Base-by-base conservation (phyloP, 2,329 filamentous ascomycete genomes). In the Epichloe uncinata region DNA sequence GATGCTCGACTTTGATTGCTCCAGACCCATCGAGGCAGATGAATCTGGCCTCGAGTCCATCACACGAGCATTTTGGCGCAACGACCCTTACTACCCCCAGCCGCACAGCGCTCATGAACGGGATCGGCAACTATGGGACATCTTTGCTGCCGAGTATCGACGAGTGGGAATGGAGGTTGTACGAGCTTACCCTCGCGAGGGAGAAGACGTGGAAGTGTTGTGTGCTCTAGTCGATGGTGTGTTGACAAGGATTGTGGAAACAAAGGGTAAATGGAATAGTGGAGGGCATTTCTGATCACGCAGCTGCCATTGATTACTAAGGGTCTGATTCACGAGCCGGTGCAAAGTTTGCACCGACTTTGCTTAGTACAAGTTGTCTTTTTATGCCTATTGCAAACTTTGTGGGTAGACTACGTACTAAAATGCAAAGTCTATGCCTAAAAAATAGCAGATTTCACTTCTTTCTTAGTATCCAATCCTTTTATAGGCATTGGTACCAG, bases 41-140 rank as follows among this genome's bases (percentile, higher is more conserved):
- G 49, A 54, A 1, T 50, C 51, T 0, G 73, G 73, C 0, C 55
- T 77, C 0, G 50, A 65, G 11, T 61, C 67, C 37, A 72, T 72
- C 2, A 70, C 67, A 0, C 53, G 50, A 2, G 67, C 68, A 0
- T 78, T 75, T 45, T 69, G 64, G 56, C 60, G 61, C 4, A 79
- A 78, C 46, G 74, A 78, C 49, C 73, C 72, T 0, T 79, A 67
- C 50, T 78, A 67, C 54, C 74, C 73, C 2, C 64, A 67, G 0
- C 73, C 70, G 18, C 34, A 33, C 13, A 40, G 41, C n/a, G 20
- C 18, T 8, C 38, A 9, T 5, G 38, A 30, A 12, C 38, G 45
- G 12, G 45, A 48, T 43, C 7, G 40, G 42, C 33, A 41, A 35
- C 42, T 37, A n/a, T 52, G 50, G 48, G 42, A 44, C 15, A 33